A percentile compares a stretch with the other conserved stretches of the same genome.
Evolutionary conservation across 1,139 yeast genomes (phyloP).

Genomic region (Meyerozyma sp.): DNA sequence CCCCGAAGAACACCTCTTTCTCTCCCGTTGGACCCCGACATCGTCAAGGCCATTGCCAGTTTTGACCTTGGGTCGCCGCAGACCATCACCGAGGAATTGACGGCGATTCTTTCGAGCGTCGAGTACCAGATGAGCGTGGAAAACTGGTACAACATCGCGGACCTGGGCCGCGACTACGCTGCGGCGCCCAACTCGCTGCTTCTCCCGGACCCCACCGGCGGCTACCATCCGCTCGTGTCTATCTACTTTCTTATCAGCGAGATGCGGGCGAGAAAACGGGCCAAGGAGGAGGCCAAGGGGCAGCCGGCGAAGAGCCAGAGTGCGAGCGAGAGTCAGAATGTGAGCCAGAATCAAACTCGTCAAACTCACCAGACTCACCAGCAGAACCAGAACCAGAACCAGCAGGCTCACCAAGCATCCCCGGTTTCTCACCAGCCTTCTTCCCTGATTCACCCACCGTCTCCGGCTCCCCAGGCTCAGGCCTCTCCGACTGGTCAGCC

Average conservation of each 20-base stretch:
- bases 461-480: no score
- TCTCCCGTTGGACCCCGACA: slow-evolving; percentile 65
- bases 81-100: slow-evolving; percentile 53
- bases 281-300: slow-evolving; percentile 43
- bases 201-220: slow-evolving; percentile 76
- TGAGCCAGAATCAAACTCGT: no score
- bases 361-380: no score
- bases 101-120: slow-evolving; percentile 55
- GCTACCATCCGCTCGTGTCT: slow-evolving; percentile 84
- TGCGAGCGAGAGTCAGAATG: no score
- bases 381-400: no score
- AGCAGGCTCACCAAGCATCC: no score
- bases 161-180: slow-evolving; percentile 38
- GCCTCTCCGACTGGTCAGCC: no score
- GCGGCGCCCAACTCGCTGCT: slow-evolving; percentile 35
- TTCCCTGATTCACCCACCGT: no score
- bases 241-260: slow-evolving; percentile 85
- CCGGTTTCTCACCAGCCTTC: no score
- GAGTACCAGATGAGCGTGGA: slow-evolving; percentile 63
- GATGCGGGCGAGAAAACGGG: slow-evolving; percentile 64
- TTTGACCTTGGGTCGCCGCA: slow-evolving; percentile 75
- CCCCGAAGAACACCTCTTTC: slow-evolving; percentile 75
- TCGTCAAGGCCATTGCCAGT: slow-evolving; percentile 70
- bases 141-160: slow-evolving; percentile 54
- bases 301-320: slow-evolving; percentile 5